phyloP scores from a whole-genome alignment of 1,284 basidiomycete species.

The Blastosporella zonata region DNA sequence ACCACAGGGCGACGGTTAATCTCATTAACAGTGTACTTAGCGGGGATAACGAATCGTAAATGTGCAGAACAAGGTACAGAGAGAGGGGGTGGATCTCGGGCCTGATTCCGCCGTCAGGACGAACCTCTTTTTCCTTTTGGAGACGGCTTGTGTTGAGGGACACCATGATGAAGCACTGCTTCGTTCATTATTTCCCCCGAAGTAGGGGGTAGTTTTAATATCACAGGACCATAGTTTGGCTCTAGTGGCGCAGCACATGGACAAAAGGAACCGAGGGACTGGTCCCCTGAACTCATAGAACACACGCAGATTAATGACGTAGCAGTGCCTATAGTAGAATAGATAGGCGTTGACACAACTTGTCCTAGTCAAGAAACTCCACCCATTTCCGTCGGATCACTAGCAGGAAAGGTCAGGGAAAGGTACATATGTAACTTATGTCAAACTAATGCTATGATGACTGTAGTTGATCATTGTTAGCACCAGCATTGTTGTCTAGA shows the following conservation, averaged over 20 bases:
- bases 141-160: neutral
- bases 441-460: neutral
- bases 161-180: neutral
- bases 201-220: neutral
- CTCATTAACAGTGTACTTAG: neutral
- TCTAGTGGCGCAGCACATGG: constrained; percentile 13
- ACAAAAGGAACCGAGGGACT: constrained; percentile 7
- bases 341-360: neutral
- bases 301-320: neutral
- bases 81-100: neutral
- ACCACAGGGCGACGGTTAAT: too few relatives aligned
- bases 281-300: neutral
- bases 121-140: neutral
- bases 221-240: neutral
- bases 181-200: neutral
- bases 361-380: too few relatives aligned
- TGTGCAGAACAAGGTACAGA: neutral
- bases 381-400: too few relatives aligned
- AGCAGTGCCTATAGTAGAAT: neutral
- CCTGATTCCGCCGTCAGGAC: neutral
- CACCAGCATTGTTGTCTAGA: too few relatives aligned
- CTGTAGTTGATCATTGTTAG: neutral
- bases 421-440: too few relatives aligned
- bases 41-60: neutral
- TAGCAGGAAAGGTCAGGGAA: too few relatives aligned